Conservation (phyloP, 108 stramenopile species). For the Hondaea fermentalgiana region DNA sequence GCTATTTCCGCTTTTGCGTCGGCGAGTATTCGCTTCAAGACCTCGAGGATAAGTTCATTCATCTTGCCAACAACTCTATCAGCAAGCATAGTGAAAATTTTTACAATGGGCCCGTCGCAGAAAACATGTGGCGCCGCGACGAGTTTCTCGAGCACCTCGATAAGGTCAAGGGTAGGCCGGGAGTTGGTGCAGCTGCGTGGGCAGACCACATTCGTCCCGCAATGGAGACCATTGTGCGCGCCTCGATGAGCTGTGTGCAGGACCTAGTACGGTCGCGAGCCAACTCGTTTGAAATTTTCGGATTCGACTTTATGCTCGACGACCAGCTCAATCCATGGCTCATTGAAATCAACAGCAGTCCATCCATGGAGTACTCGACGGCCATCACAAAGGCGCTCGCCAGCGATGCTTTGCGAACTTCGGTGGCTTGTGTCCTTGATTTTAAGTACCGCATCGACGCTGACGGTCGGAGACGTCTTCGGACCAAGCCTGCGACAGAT, state of each 20-base stretch:
- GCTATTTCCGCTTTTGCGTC: constrained; percentile 50
- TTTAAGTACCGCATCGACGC: background rate
- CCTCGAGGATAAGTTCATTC: constrained; percentile 42
- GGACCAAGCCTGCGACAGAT: background rate
- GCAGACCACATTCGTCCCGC: constrained; percentile 28
- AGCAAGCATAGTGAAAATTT: constrained; percentile 39
- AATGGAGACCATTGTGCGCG: constrained; percentile 37
- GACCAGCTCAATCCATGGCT: constrained; percentile 43
- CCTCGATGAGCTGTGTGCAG: constrained; percentile 25
- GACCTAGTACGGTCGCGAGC: constrained; percentile 46
- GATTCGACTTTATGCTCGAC: constrained; percentile 62
- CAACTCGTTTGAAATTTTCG: constrained; percentile 57
- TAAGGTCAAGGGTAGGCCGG: background rate
- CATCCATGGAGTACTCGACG: constrained; percentile 57
- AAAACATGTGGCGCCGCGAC: constrained; percentile 53
- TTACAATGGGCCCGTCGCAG: constrained; percentile 23
- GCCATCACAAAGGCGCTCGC: constrained; percentile 43
- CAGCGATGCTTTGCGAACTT: background rate
- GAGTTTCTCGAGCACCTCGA: constrained; percentile 32
- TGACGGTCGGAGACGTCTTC: background rate
- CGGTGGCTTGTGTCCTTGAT: background rate
- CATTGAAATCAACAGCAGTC: constrained; percentile 60
- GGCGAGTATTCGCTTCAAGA: constrained; percentile 27
- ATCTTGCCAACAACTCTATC: constrained; percentile 57
- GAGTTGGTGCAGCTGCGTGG: background rate